A percentile compares a stretch with the other conserved stretches of the same genome.
phyloP scores from a whole-genome alignment of 73 alveolate genomes.

The Tetrahymena malaccensis region DNA sequence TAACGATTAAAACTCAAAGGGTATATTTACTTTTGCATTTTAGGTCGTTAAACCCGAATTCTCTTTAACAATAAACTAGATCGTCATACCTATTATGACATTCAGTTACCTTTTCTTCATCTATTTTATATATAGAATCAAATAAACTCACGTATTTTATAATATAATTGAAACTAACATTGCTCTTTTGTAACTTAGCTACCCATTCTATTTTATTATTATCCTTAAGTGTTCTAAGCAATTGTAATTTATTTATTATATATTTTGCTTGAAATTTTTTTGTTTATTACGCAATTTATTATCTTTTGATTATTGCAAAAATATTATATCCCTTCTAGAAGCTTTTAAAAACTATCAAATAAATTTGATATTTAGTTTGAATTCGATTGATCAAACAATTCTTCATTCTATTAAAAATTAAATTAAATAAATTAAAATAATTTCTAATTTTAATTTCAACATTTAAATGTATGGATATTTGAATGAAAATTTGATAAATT shows the following conservation, averaged over 20 bases:
- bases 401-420: no score
- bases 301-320: not conserved
- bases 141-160: not conserved
- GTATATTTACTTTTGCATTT: not conserved
- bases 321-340: not conserved
- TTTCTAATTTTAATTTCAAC: no score
- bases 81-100: conserved; percentile 35
- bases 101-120: conserved; percentile 9
- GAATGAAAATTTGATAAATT: no score
- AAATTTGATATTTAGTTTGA: no score
- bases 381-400: no score
- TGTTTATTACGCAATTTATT: not conserved
- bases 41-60: conserved; percentile 27
- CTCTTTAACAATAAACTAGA: conserved; percentile 21
- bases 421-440: no score
- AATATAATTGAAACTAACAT: not conserved
- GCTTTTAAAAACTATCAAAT: not conserved
- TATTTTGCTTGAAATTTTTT: not conserved
- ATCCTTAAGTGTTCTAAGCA: no score
- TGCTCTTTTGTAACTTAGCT: not conserved
- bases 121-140: not conserved
- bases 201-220: not conserved
- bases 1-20: not conserved
- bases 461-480: no score
- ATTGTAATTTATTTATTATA: no score